phyloP scores from a whole-genome alignment of 1,284 basidiomycete species.

The Pyrrhoderma noxium region DNA sequence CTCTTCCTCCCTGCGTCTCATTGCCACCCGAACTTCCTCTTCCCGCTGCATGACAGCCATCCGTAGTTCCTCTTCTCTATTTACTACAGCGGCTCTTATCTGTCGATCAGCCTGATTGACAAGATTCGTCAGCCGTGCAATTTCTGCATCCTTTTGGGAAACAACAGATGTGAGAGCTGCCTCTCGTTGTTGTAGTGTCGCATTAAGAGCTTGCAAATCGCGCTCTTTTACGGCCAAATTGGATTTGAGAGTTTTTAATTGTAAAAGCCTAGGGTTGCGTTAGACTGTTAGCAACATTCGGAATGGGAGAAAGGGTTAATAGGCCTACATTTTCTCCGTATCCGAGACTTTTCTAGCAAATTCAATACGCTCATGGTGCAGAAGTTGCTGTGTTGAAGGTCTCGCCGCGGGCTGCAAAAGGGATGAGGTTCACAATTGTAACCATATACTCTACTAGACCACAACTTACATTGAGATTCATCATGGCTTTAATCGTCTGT shows the following conservation, averaged over 20 bases:
- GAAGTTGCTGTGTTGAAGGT: conserved; percentile 70
- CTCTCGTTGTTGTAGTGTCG: conserved; percentile 48
- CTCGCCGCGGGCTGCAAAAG: conserved; percentile 66
- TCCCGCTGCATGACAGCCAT: conserved; percentile 55
- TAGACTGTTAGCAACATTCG: conserved; percentile 1
- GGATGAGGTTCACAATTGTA: not conserved
- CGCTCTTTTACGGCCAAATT: conserved; percentile 47
- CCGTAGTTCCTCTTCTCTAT: conserved; percentile 64
- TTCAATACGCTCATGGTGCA: conserved; percentile 70
- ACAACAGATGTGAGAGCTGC: conserved; percentile 39
- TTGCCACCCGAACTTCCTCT: conserved; percentile 65
- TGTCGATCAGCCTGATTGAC: conserved; percentile 40
- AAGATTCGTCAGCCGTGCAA: conserved; percentile 31
- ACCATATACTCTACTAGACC: not conserved
- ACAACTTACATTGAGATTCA: conserved; percentile 69
- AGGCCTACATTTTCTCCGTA: conserved; percentile 66
- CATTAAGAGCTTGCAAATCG: conserved; percentile 58
- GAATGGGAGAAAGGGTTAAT: not conserved
- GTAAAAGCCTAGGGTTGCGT: conserved; percentile 39
- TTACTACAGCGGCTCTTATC: conserved; percentile 52
- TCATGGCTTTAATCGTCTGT: conserved; percentile 78
- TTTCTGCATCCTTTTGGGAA: conserved; percentile 52
- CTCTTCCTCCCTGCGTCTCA: conserved; percentile 59
- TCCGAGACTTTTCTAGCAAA: conserved; percentile 70
- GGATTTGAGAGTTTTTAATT: conserved; percentile 56